Evolutionary conservation across 352 stramenopile species (phyloP), one percentile per base, ranked within the genome.

Genomic region (Pythium plurisporium): DNA sequence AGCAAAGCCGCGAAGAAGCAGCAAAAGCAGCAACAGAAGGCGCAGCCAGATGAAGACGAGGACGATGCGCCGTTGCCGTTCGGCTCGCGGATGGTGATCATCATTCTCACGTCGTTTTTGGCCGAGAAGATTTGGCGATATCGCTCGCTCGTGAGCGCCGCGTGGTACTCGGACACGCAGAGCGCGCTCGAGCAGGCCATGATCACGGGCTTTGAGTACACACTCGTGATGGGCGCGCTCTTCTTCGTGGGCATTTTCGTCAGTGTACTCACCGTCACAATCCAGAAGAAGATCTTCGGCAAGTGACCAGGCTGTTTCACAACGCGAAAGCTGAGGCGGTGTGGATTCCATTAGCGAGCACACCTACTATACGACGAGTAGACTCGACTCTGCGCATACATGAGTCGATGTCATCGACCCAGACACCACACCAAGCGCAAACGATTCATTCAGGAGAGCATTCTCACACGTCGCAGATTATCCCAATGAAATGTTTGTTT

Each of bases 71-170:
- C 38, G 42, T 26, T 66, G 42, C 80, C 80, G 34, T 65, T 87
- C 20, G 42, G 79, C 57, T 58, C 78, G 59, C 82, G 82, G 31
- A 42, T 89, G 27, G 47, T 79, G 47, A 84, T 84, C 23, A 78
- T 90, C 33, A 72, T 69, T 12, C 59, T 79, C 42, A 82, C 76
- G 42, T 94, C 85, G 40, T 90, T 76, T 40, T 46, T 91, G 23
- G 85, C 82, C 4, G 77, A 94, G 59, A 88, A 89, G 61, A 76
- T 91, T 46, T 94, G 85, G 85, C 82, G 73, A 25, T 79, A 92
- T 64, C 80, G 81, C 55, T 76, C 74, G 22, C 42, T 76, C 45
- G 57, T 91, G 25, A 94, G 68, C 20, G 59, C 71, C 15, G 52
- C 70, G 8, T 91, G 82, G 76, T 87, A 88, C 65, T 69, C 72